phyloP scores from a whole-genome alignment of 192 early-diverging fungal genomes.

The Podila minutissima region DNA sequence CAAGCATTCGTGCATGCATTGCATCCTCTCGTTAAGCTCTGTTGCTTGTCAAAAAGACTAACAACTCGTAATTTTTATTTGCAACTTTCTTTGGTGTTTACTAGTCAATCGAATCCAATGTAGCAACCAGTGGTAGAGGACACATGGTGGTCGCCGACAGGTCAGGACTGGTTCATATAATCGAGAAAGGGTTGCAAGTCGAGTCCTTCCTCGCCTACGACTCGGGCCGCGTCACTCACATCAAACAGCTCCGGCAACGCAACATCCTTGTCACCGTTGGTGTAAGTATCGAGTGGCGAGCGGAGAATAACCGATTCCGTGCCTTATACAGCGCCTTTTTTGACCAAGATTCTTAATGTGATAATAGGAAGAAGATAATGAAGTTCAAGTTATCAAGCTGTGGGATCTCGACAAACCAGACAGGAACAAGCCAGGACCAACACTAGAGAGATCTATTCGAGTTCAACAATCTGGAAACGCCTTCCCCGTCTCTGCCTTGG shows the following conservation, averaged over 20 bases:
- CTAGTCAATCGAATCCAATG: conserved; percentile 47
- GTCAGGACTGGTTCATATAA: conserved; percentile 69
- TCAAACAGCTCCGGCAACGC: conserved; percentile 81
- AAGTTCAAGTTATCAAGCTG: conserved; percentile 72
- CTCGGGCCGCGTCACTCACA: conserved; percentile 78
- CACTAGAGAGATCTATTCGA: conserved; percentile 69
- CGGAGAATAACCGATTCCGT: too few species aligned
- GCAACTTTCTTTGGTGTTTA: background rate
- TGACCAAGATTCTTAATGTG: background rate
- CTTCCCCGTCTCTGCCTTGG: conserved; percentile 78
- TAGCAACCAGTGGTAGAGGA: conserved; percentile 40
- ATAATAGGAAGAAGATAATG: conserved; percentile 60
- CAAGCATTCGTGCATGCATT: background rate
- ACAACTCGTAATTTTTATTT: conserved; percentile 5
- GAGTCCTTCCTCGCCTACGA: conserved; percentile 72
- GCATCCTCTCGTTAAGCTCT: background rate
- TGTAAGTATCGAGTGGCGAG: conserved; percentile 53
- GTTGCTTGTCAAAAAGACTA: background rate
- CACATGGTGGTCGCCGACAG: conserved; percentile 58
- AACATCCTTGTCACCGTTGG: conserved; percentile 85
- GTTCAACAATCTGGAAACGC: conserved; percentile 72
- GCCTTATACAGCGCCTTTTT: too few species aligned
- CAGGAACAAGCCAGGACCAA: conserved; percentile 59
- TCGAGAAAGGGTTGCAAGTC: conserved; percentile 70
- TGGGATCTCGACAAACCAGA: conserved; percentile 84